A percentile compares a stretch with the other conserved stretches of the same genome.
Evolutionary conservation across 129 eudicot species (phyloP).

Genomic region (Sambucus nigra): DNA sequence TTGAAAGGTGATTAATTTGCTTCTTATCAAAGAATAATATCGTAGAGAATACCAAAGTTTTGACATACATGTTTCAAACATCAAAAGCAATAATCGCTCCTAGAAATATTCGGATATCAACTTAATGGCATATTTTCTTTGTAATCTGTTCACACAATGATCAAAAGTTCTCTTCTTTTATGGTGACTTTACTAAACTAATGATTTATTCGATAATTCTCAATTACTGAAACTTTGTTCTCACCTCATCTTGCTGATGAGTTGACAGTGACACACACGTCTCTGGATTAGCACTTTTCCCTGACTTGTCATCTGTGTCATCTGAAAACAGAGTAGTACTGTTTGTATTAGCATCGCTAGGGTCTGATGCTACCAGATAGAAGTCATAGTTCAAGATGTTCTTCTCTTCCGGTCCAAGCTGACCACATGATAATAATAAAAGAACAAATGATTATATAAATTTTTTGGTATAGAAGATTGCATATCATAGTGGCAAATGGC

Average conservation of each 20-base stretch:
- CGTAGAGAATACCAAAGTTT: too few relatives aligned
- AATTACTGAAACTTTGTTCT: background rate
- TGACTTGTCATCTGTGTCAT: constrained; percentile 83
- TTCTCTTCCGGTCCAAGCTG: constrained; percentile 93
- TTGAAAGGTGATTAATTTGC: too few relatives aligned
- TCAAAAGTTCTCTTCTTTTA: too few relatives aligned
- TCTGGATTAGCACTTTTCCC: constrained; percentile 49
- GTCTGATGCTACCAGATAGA: constrained; percentile 65
- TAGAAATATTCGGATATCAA: too few relatives aligned
- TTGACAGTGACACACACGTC: constrained; percentile 20
- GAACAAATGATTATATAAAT: too few relatives aligned
- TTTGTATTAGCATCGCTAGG: constrained; percentile 82
- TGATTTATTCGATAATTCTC: background rate
- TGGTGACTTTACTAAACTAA: too few relatives aligned
- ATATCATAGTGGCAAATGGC: too few relatives aligned
- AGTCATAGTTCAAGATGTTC: constrained; percentile 68
- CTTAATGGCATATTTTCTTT: too few relatives aligned
- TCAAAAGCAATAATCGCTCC: too few relatives aligned
- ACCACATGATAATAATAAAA: constrained; percentile 11
- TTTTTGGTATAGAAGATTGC: background rate
- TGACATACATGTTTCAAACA: too few relatives aligned
- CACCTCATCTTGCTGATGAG: constrained; percentile 52
- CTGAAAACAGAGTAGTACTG: constrained; percentile 50
- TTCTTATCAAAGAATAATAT: too few relatives aligned
- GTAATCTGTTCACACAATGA: too few relatives aligned